Base-by-base conservation (phyloP, 1,139 yeast genomes). In the Taphrina pruni region DNA sequence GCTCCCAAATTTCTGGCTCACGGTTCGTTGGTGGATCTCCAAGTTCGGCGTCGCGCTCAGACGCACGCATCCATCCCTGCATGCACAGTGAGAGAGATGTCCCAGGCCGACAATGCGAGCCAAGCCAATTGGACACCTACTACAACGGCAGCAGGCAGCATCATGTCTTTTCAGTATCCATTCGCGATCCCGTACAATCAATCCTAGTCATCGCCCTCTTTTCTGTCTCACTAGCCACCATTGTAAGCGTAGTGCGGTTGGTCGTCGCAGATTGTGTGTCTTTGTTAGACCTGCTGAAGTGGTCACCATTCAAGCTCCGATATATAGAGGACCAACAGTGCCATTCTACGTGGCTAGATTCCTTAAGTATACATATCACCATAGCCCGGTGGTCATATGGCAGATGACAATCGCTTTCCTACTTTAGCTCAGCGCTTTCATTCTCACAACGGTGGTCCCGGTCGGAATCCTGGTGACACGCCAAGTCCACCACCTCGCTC, bases 361-460 rank as follows among this genome's bases (percentile, higher is more conserved):
- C 26, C 11, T n/a, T 21, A 38, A 21, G 11, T n/a, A 50, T 50
- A 50, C n/a, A 21, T 21, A 21, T 2, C 54, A 9, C 14, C 36
- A 50, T 50, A 50, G 54, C 36, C 54, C 36, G 32, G 36, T 35
- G 36, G 36, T 50, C 58, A 1, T 20, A 64, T 64, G 67, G 61
- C 67, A 46, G 67, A 64, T n/a, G 67, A 64, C 39, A 64, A 64
- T 38, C 67, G 67, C 55, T 64, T 55, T 32, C 67, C 67, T 4
- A 38, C 41, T 26, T 51, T 64, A 12, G 61, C 61, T 6, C 61
- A 64, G 55, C 54, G 67, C 12, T 64, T 64, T 36, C 67, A 64
- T 46, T 57, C 60, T 12, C 67, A 64, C 20, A 64, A 64, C 38
- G 57, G 57, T 12, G 56, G 60, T 11, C 62, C 43, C 6, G 55